These are phyloP conservation scores for Cinnamomum micranthum DNA, from an alignment of 164 flowering plant genomes.

Conservation along the genomic window DNA sequence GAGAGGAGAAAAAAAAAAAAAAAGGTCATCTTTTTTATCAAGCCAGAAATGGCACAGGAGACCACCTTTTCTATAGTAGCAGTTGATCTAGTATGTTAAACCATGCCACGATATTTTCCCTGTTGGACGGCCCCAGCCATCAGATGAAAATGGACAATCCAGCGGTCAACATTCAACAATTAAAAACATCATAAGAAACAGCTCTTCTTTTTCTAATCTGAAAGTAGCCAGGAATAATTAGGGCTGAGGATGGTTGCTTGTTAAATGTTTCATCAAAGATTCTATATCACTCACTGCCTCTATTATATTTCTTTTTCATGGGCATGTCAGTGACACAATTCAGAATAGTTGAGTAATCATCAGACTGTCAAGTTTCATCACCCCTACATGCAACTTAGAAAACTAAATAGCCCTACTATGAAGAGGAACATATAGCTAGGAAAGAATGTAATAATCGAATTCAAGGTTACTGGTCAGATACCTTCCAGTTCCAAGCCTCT, in stretches of 20 bases:
- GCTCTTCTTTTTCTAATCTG: too few relatives aligned
- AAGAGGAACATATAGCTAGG: neutral
- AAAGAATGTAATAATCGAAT: neutral
- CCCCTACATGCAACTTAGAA: neutral
- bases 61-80: neutral
- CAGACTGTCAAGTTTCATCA: neutral
- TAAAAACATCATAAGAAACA: too few relatives aligned
- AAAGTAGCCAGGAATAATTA: too few relatives aligned
- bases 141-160: too few relatives aligned
- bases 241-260: neutral
- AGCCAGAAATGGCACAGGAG: neutral
- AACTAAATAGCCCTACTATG: neutral
- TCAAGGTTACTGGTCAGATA: constrained; percentile 18
- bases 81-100: neutral
- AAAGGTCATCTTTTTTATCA: neutral
- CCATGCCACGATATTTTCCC: neutral
- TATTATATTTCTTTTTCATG: neutral
- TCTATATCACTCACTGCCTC: neutral
- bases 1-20: too few relatives aligned
- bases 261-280: too few relatives aligned
- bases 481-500: constrained; percentile 99
- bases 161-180: neutral
- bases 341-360: neutral
- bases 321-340: neutral
- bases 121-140: neutral